A percentile compares a stretch with the other conserved stretches of the same genome.
Conservation (phyloP, 345 rosid genomes). For the Salix caprea region DNA sequence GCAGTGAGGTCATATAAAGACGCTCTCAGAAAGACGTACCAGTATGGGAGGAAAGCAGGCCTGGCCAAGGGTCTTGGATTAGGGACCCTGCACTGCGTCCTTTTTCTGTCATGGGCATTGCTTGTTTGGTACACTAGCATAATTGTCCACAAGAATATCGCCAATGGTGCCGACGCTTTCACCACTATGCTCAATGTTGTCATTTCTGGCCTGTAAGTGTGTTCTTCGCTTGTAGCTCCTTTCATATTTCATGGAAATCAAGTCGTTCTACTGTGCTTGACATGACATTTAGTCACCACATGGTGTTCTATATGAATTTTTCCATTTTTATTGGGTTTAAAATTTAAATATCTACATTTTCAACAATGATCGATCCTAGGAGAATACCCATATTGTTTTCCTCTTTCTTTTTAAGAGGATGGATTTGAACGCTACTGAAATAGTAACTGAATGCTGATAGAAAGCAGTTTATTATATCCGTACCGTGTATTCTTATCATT, state of each 20-base stretch:
- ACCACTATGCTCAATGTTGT: slow-evolving; percentile 99
- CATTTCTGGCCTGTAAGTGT: slow-evolving; percentile 87
- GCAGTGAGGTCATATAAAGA: slow-evolving; percentile 67
- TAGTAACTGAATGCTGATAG: neutral
- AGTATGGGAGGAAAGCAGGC: slow-evolving; percentile 79
- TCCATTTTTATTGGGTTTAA: neutral
- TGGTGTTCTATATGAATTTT: neutral
- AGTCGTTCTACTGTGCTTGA: neutral
- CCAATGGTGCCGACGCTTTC: slow-evolving; percentile 86
- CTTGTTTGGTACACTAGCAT: slow-evolving; percentile 93
- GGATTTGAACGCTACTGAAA: neutral
- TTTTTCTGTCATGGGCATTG: slow-evolving; percentile 89
- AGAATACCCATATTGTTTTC: neutral
- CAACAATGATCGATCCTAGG: neutral
- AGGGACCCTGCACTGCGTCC: slow-evolving; percentile 76
- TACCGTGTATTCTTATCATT: neutral
- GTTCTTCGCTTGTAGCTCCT: neutral
- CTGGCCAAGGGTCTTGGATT: slow-evolving; percentile 88
- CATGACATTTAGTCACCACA: neutral
- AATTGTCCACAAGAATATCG: slow-evolving; percentile 72
- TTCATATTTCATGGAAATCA: neutral
- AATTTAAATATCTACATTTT: neutral
- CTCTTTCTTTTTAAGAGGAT: neutral
- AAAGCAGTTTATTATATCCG: neutral
- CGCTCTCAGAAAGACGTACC: slow-evolving; percentile 66